A percentile compares a stretch with the other conserved stretches of the same genome.
phyloP scores from a whole-genome alignment of 805 yeast genomes.

The Kockiozyma suomiensis region DNA sequence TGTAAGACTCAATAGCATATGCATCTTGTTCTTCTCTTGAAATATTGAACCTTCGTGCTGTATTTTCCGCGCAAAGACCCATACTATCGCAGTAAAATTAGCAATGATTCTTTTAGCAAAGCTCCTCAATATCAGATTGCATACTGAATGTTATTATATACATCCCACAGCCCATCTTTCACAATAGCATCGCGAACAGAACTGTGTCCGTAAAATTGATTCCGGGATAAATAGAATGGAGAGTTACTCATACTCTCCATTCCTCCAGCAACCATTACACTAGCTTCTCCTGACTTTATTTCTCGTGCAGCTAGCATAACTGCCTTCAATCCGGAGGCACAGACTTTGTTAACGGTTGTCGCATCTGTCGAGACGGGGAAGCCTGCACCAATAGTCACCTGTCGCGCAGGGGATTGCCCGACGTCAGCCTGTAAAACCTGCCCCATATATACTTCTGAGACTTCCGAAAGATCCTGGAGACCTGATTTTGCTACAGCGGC shows the following conservation, averaged over 20 bases:
- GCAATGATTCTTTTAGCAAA: background rate
- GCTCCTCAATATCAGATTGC: background rate
- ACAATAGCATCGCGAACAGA: constrained; percentile 61
- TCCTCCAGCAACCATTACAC: constrained; percentile 94
- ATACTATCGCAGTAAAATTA: constrained; percentile 48
- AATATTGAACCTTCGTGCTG: constrained; percentile 75
- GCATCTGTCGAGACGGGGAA: constrained; percentile 78
- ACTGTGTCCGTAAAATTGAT: constrained; percentile 54
- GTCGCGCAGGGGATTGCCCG: constrained; percentile 97
- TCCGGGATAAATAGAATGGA: constrained; percentile 68
- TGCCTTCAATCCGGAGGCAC: constrained; percentile 95
- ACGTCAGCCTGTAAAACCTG: constrained; percentile 89
- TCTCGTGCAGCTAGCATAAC: constrained; percentile 89
- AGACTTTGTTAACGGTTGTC: constrained; percentile 91
- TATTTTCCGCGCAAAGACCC: constrained; percentile 96
- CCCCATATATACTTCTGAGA: constrained; percentile 91
- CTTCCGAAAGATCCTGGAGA: constrained; percentile 52
- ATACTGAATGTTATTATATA: constrained; percentile 61
- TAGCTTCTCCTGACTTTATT: constrained; percentile 84
- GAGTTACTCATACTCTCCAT: constrained; percentile 97
- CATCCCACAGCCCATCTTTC: constrained; percentile 88
- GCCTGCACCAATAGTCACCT: constrained; percentile 91
- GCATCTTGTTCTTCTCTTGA: constrained; percentile 84
- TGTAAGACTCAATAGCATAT: constrained; percentile 78
- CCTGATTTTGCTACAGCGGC: constrained; percentile 77